Evolutionary conservation across 345 rosid genomes (phyloP), one percentile per base, ranked within the genome.

Genomic region (Eucalyptus globulus): DNA sequence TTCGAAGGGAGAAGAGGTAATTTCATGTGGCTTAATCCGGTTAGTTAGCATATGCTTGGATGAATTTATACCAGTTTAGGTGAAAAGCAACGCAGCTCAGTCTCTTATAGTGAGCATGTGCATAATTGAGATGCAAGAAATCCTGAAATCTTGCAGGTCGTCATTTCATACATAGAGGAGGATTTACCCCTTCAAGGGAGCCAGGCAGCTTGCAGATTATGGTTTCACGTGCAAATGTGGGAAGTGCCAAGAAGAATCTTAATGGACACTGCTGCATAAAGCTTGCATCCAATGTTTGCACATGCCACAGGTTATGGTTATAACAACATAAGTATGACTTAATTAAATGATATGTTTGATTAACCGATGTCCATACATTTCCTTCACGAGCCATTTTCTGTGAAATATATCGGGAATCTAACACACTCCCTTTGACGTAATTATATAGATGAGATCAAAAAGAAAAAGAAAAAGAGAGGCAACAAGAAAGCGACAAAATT

Each of bases 141-240:
- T 60, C 11, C 8, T 37, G 88, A 86, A 54, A 34, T 31, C 49
- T 94, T 87, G 80, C 93, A 97, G 98, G 92, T 95, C 86, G 94
- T 96, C 10, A 95, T 97, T 89, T 97, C 98, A 80, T 97, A 96
- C 91, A 94, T 96, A 89, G 98, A 96, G 24, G 98, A 97, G 92
- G 97, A 95, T 87, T 95, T 95, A 91, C 93, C 97, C 1, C 92
- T 91, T 86, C 90, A 93, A 87, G 98, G 95, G 92, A 94, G 98
- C 91, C 96, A 92, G 87, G 92, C 95, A 86, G 62, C 96, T 96
- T 50, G 97, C 96, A 8, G 98, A 97, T 88, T 97, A 97, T 69
- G 99, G 98, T 88, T 97, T 97, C 91, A 89, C 37, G 62, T 97
- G 99, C 93, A 91, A 90, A 27, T 97, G 99, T 87, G 21, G 91